These are phyloP conservation scores for Ophiosphaerella narmari DNA, from an alignment of 2,329 filamentous ascomycete species.

Conservation along the genomic window DNA sequence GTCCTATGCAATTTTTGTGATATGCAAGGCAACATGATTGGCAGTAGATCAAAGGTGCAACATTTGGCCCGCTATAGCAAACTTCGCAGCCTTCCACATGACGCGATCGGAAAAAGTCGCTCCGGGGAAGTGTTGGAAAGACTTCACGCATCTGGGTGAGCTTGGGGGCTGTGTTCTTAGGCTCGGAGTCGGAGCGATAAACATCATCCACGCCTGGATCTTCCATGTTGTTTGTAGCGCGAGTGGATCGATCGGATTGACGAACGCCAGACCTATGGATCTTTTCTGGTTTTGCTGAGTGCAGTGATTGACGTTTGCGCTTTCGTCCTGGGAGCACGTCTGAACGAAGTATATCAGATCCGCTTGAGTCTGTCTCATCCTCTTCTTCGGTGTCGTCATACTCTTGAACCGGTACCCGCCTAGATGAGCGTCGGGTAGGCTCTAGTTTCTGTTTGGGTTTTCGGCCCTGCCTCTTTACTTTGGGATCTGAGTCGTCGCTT, in stretches of 20 bases:
- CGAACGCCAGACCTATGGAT: constrained; percentile 37
- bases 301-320: constrained; percentile 39
- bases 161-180: constrained; percentile 54
- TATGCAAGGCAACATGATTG: constrained; percentile 88
- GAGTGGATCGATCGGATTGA: constrained; percentile 52
- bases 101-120: constrained; percentile 69
- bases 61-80: constrained; percentile 65
- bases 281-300: constrained; percentile 20
- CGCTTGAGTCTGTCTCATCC: constrained; percentile 33
- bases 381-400: constrained; percentile 36
- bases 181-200: constrained; percentile 51
- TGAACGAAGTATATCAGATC: constrained; percentile 46
- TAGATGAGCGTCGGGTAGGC: constrained; percentile 36
- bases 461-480: constrained; percentile 15
- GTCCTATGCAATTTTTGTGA: constrained; percentile 81
- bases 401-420: constrained; percentile 15
- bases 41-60: constrained; percentile 78
- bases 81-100: constrained; percentile 75
- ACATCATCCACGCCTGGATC: constrained; percentile 66
- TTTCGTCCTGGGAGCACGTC: constrained; percentile 47
- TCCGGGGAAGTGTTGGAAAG: constrained; percentile 66
- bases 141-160: constrained; percentile 69
- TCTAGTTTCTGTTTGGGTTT: constrained; percentile 22
- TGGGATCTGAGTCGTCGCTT: constrained; percentile 25
- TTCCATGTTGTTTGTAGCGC: constrained; percentile 54